A percentile compares a stretch with the other conserved stretches of the same genome.
These are phyloP conservation scores for Phytophthora foliorum DNA, from an alignment of 352 stramenopile species.

Conservation along the genomic window DNA sequence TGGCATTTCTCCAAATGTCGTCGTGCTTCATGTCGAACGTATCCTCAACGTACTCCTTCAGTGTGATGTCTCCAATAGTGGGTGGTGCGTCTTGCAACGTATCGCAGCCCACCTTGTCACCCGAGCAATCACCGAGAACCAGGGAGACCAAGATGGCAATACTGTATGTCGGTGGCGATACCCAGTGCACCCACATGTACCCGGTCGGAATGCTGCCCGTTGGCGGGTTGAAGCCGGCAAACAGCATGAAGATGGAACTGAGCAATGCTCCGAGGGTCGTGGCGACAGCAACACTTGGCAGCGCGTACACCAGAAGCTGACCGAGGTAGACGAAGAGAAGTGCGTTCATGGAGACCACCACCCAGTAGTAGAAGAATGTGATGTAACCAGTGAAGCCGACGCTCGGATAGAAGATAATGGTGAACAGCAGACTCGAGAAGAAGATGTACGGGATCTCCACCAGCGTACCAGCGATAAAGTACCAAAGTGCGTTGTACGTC, in stretches of 20 bases:
- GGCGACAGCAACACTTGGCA: conserved; percentile 45
- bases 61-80: conserved; percentile 26
- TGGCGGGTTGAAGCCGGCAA: conserved; percentile 58
- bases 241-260: conserved; percentile 58
- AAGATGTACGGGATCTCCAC: conserved; percentile 79
- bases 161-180: conserved; percentile 48
- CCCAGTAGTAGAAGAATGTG: conserved; percentile 57
- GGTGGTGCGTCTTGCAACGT: conserved; percentile 29
- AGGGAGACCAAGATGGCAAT: conserved; percentile 43
- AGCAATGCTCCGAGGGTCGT: conserved; percentile 42
- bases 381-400: conserved; percentile 42
- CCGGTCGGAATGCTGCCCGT: conserved; percentile 48
- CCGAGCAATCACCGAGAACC: conserved; percentile 39
- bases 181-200: conserved; percentile 63
- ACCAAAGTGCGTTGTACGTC: conserved; percentile 91
- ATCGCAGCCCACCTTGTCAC: conserved; percentile 36
- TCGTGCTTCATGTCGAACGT: conserved; percentile 60
- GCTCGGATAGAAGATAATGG: conserved; percentile 49
- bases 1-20: conserved; percentile 44
- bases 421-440: conserved; percentile 47
- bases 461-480: conserved; percentile 81
- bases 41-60: conserved; percentile 57
- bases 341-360: conserved; percentile 48
- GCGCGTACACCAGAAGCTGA: conserved; percentile 46
- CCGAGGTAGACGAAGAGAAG: conserved; percentile 58